phyloP scores from a whole-genome alignment of 345 rosid species.

The Linum tenue region DNA sequence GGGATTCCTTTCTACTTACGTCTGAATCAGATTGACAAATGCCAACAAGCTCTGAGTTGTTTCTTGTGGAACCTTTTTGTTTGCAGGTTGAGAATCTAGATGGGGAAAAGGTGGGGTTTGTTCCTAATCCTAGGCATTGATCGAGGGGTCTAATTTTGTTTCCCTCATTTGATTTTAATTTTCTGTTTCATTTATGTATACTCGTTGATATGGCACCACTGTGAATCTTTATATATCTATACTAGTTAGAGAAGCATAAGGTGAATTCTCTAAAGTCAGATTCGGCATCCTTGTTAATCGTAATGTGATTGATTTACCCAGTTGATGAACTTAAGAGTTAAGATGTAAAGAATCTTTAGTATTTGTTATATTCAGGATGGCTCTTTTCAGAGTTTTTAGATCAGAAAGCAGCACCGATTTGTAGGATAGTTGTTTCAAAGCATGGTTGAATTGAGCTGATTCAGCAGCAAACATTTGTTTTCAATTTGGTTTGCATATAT shows the following conservation, averaged over 20 bases:
- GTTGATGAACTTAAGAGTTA: too few relatives aligned
- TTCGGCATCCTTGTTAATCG: not conserved
- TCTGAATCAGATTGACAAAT: not conserved
- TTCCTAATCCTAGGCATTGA: not conserved
- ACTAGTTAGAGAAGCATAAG: not conserved
- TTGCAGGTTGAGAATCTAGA: constrained; percentile 12
- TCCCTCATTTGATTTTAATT: too few relatives aligned
- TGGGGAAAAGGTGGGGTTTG: constrained; percentile 15
- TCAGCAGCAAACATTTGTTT: too few relatives aligned
- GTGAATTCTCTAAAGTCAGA: not conserved
- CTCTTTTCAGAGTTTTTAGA: too few relatives aligned
- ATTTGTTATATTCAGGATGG: too few relatives aligned
- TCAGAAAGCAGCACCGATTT: too few relatives aligned
- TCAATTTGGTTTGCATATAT: too few relatives aligned
- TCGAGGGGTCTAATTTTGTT: not conserved
- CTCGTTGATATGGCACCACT: not conserved
- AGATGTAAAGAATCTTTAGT: too few relatives aligned
- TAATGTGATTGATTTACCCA: not conserved
- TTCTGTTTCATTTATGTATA: not conserved
- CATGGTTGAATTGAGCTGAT: too few relatives aligned
- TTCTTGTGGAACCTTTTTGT: constrained; percentile 1
- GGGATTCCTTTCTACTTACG: not conserved
- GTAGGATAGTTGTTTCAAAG: too few relatives aligned
- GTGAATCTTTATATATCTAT: not conserved
- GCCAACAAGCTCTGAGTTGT: not conserved